These are phyloP conservation scores for Cytospora piceae DNA, from an alignment of 2,329 filamentous ascomycete genomes.

Conservation along the genomic window DNA sequence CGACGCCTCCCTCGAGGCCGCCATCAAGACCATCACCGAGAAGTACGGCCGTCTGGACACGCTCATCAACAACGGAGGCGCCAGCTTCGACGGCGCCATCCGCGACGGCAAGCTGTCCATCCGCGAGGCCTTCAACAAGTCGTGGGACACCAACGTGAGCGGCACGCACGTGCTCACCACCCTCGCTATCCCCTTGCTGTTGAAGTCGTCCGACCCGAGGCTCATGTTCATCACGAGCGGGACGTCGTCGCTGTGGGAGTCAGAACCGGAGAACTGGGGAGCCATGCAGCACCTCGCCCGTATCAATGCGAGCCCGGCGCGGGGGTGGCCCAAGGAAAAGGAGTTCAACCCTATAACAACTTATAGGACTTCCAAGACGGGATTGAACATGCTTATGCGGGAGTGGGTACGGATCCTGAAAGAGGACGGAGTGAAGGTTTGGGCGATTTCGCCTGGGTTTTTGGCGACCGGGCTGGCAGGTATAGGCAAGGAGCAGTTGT, in stretches of 20 bases:
- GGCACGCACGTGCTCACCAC: constrained; percentile 50
- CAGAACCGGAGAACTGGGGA: constrained; percentile 36
- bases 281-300: constrained; percentile 33
- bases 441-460: constrained; percentile 27
- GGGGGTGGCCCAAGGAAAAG: constrained; percentile 52
- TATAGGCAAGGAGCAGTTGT: constrained; percentile 38
- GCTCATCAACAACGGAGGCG: constrained; percentile 61
- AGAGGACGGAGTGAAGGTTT: constrained; percentile 50
- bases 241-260: constrained; percentile 44
- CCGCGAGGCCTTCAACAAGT: constrained; percentile 49
- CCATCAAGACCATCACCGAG: constrained; percentile 47
- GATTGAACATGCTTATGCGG: constrained; percentile 53
- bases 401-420: constrained; percentile 47
- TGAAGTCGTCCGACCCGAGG: constrained; percentile 48
- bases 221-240: constrained; percentile 55
- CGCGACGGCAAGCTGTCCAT: constrained; percentile 35
- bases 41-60: constrained; percentile 52
- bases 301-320: constrained; percentile 29
- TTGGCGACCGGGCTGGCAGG: constrained; percentile 21
- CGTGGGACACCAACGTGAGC: constrained; percentile 55
- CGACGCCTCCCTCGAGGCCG: constrained; percentile 55
- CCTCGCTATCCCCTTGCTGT: constrained; percentile 48
- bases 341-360: constrained; percentile 34
- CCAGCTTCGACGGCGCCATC: constrained; percentile 46
- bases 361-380: constrained; percentile 49